Evolutionary conservation across 805 yeast genomes (phyloP), one percentile per base, ranked within the genome.

Genomic region (Lipomyces sp.): DNA sequence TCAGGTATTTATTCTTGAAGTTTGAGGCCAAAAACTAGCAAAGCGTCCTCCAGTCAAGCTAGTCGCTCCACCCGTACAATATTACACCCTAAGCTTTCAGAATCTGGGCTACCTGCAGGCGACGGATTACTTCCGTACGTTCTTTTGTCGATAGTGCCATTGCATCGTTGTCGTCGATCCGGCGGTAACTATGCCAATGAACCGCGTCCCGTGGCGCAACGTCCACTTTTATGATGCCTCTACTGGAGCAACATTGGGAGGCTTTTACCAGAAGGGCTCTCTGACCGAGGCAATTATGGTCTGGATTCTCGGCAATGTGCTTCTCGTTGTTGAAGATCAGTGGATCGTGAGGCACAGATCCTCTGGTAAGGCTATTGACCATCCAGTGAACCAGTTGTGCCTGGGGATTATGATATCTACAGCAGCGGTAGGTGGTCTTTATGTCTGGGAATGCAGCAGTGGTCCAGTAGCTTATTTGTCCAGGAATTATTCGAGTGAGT

Each of bases 191-290:
- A 48, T 48, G 53, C 29, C 53, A 48, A 13, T 48, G n/a, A 48
- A 48, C 53, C 53, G 53, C 30, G 53, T 48, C 53, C 1, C 8
- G 30, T 48, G 57, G 57, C 57, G 57, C 34, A 53, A 53, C 37
- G 57, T 53, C 57, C 57, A 53, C 18, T 4, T 53, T 32, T 53
- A 32, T 18, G 57, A 53, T 35, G 57, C n/a, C n/a, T 53, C 57
- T n/a, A 53, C 57, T 6, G 57, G 57, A 32, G 57, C 57, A 32
- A 53, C 37, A 15, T 53, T 53, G 2, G 57, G 57, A 15, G 57
- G 1, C 3, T 53, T 53, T 30, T 53, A 32, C 37, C 57, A 53
- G 37, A 53, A 53, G 37, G 57, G 57, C 57, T 53, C 57, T 32
- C 37, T 53, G 57, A 53, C 57, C 34, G 37, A 53, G 29, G 57